Evolutionary conservation across 805 yeast species (phyloP).

Genomic region (Clavispora vitiphila): DNA sequence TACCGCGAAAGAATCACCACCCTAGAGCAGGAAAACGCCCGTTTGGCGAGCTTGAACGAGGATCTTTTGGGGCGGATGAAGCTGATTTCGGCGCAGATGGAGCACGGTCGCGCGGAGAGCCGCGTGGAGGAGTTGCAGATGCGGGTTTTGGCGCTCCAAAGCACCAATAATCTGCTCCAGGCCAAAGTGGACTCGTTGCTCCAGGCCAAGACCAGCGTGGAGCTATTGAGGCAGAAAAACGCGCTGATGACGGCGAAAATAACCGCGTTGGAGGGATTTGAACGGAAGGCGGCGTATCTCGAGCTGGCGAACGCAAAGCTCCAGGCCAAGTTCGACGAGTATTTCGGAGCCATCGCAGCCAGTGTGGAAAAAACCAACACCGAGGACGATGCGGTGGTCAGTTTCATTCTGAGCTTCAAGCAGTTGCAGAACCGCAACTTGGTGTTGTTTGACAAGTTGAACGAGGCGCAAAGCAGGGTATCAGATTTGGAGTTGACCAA

Average conservation of each 20-base stretch:
- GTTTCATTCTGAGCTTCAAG: slow-evolving; percentile 33
- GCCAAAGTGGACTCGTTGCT: slow-evolving; percentile 47
- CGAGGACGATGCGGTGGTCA: slow-evolving; percentile 8
- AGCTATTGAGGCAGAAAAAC: slow-evolving; percentile 55
- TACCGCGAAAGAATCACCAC: slow-evolving; percentile 32
- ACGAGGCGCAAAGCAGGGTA: slow-evolving; percentile 16
- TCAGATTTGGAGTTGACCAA: slow-evolving; percentile 10
- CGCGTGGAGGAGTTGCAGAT: slow-evolving; percentile 26
- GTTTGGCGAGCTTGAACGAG: slow-evolving; percentile 27
- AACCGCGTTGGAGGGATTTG: slow-evolving; percentile 32
- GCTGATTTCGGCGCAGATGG: slow-evolving; percentile 6
- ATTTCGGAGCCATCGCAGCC: slow-evolving; percentile 39
- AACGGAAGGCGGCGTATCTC: slow-evolving; percentile 42
- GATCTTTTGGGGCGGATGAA: slow-evolving; percentile 28
- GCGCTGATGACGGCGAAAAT: slow-evolving; percentile 36
- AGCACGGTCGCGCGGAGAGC: slow-evolving; percentile 10
- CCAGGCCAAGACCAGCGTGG: slow-evolving; percentile 44
- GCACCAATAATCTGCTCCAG: slow-evolving; percentile 49
- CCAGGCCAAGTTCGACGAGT: slow-evolving; percentile 41
- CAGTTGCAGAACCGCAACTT: slow-evolving; percentile 26
- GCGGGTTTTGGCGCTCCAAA: slow-evolving; percentile 26
- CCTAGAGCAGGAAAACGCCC: slow-evolving; percentile 22
- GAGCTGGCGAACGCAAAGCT: slow-evolving; percentile 48
- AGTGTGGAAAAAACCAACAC: slow-evolving; percentile 17
- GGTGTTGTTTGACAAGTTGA: slow-evolving; percentile 34